A percentile compares a stretch with the other conserved stretches of the same genome.
These are phyloP conservation scores for Phytopythium delawarense DNA, from an alignment of 352 stramenopile genomes.

Conservation along the genomic window DNA sequence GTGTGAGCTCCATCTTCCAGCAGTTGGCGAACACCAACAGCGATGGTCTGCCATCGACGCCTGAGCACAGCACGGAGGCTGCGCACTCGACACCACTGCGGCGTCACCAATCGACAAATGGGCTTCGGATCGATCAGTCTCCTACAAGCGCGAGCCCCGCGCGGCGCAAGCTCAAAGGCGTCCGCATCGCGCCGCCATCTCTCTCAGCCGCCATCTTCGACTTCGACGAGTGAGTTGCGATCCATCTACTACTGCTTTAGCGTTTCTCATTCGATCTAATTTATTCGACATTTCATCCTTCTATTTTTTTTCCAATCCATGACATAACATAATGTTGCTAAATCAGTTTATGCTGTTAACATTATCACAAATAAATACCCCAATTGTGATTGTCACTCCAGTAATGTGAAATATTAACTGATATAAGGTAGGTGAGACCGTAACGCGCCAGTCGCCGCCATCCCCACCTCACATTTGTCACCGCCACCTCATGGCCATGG, in stretches of 20 bases:
- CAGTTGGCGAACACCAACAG: background rate
- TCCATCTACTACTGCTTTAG: constrained; percentile 1
- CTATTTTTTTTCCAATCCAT: too few relatives aligned
- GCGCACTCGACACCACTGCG: background rate
- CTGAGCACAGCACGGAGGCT: background rate
- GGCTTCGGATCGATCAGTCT: background rate
- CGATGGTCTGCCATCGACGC: background rate
- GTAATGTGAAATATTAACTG: too few relatives aligned
- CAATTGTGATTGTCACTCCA: too few relatives aligned
- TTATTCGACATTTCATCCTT: background rate
- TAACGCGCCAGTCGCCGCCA: too few relatives aligned
- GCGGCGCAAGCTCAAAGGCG: constrained; percentile 4
- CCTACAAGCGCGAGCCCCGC: background rate
- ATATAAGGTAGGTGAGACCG: too few relatives aligned
- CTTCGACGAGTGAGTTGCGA: constrained; percentile 8
- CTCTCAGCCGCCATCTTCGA: constrained; percentile 7
- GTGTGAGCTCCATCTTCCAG: background rate
- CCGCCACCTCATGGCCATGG: background rate
- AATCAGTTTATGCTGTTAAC: too few relatives aligned
- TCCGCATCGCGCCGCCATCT: background rate
- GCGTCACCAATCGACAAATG: background rate
- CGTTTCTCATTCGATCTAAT: background rate
- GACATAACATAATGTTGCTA: too few relatives aligned
- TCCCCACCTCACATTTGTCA: background rate
- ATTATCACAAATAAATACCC: too few relatives aligned